These are phyloP conservation scores for Stygiomarasmius scandens DNA, from an alignment of 1,284 basidiomycete species.

Conservation along the genomic window DNA sequence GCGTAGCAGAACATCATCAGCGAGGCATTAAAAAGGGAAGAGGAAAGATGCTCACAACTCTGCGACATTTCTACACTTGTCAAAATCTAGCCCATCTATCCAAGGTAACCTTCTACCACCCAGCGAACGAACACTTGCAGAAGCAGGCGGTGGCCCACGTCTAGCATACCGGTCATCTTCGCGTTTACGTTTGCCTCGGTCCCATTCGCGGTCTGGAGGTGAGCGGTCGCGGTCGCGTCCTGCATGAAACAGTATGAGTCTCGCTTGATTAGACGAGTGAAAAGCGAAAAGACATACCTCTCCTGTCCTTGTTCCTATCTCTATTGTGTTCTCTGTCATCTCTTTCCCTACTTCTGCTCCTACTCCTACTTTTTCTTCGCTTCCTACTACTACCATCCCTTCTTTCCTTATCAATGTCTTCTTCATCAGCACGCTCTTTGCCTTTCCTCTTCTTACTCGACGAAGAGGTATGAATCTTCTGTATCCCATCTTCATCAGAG, in stretches of 20 bases:
- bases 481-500: background rate
- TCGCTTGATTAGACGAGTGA: background rate
- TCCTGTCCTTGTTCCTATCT: background rate
- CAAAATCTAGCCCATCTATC: constrained; percentile 44
- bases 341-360: background rate
- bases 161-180: constrained; percentile 38
- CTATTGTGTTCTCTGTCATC: background rate
- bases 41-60: constrained; percentile 17
- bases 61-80: constrained; percentile 19
- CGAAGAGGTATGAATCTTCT: background rate
- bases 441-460: constrained; percentile 2
- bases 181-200: constrained; percentile 38
- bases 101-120: constrained; percentile 75
- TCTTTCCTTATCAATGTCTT: background rate
- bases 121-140: constrained; percentile 42
- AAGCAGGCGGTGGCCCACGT: constrained; percentile 38
- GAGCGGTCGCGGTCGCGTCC: constrained; percentile 18
- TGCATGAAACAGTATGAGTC: background rate
- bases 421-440: background rate
- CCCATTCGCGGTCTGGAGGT: constrained; percentile 44
- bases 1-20: constrained; percentile 9
- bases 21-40: background rate
- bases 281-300: constrained; percentile 1
- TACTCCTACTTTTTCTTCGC: constrained; percentile 1
- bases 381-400: background rate